These are phyloP conservation scores for Clonostachys rosea DNA, from an alignment of 2,329 filamentous ascomycete genomes.

Conservation along the genomic window DNA sequence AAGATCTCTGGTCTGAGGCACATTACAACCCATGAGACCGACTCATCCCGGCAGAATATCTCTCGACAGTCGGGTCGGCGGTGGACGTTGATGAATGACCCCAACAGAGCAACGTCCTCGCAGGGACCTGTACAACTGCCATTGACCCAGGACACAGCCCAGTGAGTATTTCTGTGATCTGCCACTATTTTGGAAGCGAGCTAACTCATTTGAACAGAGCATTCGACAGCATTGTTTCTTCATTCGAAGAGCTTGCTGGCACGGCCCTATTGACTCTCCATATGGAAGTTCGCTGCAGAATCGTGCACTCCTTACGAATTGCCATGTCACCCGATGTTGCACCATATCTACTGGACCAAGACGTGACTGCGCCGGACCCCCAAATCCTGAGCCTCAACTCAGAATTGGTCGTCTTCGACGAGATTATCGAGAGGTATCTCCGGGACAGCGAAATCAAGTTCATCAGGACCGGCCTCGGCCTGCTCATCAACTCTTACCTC, in stretches of 20 bases:
- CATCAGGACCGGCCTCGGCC: conserved; percentile 70
- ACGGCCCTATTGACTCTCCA: conserved; percentile 82
- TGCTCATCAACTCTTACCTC: conserved; percentile 75
- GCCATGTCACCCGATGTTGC: conserved; percentile 56
- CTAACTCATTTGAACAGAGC: conserved; percentile 37
- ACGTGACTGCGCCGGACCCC: conserved; percentile 73
- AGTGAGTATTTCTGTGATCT: conserved; percentile 43
- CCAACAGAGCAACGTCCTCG: conserved; percentile 52
- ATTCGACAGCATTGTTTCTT: conserved; percentile 83
- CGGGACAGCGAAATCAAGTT: conserved; percentile 68
- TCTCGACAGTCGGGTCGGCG: conserved; percentile 60
- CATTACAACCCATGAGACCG: conserved; percentile 69
- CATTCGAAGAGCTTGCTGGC: conserved; percentile 74
- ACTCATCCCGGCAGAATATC: conserved; percentile 53
- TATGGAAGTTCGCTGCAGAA: conserved; percentile 80
- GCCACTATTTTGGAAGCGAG: not conserved
- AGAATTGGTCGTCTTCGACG: conserved; percentile 82
- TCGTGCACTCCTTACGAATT: conserved; percentile 71
- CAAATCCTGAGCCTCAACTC: conserved; percentile 79
- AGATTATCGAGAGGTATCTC: conserved; percentile 70
- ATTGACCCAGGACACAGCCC: conserved; percentile 78
- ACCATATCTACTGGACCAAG: conserved; percentile 63
- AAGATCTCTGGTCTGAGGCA: conserved; percentile 79
- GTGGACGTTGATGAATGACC: conserved; percentile 77
- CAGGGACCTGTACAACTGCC: conserved; percentile 74